Conservation (phyloP, 352 stramenopile genomes). For the Pythium phragmiticola region DNA sequence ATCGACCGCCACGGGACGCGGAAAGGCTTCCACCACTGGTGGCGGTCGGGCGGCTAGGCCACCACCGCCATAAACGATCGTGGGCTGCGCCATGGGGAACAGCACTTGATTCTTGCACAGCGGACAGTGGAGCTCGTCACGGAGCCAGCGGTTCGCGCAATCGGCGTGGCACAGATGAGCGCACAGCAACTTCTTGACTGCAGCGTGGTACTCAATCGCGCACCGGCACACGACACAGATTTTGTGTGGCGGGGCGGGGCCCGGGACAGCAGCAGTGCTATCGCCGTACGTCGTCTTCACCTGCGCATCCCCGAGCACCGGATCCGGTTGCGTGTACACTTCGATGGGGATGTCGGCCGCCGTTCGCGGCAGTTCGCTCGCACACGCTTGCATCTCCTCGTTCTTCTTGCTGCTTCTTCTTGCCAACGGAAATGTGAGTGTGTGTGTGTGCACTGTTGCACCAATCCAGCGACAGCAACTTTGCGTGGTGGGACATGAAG, state of each 20-base stretch:
- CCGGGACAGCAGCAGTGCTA: not conserved
- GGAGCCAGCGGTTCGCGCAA: constrained; percentile 60
- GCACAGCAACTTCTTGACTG: constrained; percentile 58
- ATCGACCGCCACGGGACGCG: constrained; percentile 28
- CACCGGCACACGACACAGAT: constrained; percentile 44
- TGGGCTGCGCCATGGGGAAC: constrained; percentile 38
- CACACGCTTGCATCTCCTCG: constrained; percentile 12
- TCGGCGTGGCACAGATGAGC: constrained; percentile 60
- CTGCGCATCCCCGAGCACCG: not conserved
- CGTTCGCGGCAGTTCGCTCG: constrained; percentile 4
- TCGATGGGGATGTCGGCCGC: constrained; percentile 21
- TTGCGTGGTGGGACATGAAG: not conserved
- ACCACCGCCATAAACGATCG: constrained; percentile 3
- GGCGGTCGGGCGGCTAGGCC: not conserved
- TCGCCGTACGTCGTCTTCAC: not conserved
- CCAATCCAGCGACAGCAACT: not conserved
- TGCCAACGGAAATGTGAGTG: not conserved
- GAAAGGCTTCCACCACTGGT: constrained; percentile 3
- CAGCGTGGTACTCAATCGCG: constrained; percentile 30
- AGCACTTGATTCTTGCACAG: constrained; percentile 61
- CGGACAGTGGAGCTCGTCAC: constrained; percentile 43
- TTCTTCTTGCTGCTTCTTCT: not conserved
- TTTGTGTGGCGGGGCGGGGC: constrained; percentile 17
- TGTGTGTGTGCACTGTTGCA: not conserved
- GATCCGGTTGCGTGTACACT: constrained; percentile 14